A percentile compares a stretch with the other conserved stretches of the same genome.
Conservation (phyloP, 148 eudicot species). For the Polygonum maritimum region DNA sequence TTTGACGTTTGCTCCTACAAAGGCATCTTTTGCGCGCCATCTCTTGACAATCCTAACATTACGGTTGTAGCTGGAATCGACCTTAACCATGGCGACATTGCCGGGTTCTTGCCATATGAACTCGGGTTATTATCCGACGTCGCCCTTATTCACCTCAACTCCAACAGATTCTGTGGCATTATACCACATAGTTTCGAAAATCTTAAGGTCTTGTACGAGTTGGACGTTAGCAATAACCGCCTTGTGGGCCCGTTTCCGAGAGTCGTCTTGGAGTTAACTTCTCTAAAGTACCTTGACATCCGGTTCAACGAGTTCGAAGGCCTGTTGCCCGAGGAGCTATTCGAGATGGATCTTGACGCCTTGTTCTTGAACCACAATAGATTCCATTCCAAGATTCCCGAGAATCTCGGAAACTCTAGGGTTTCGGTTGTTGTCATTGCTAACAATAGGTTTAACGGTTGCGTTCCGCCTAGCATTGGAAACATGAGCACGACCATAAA, state of each 20-base stretch:
- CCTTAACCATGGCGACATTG: constrained; percentile 17
- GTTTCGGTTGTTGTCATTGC: constrained; percentile 70
- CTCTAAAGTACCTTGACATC: constrained; percentile 13
- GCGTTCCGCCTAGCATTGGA: constrained; percentile 42
- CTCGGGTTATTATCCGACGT: constrained; percentile 8
- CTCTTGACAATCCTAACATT: neutral
- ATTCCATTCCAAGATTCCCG: constrained; percentile 30
- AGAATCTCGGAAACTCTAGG: constrained; percentile 42
- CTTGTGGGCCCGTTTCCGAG: constrained; percentile 10
- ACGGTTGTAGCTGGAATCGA: constrained; percentile 16
- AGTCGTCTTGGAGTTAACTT: neutral
- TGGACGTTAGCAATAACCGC: constrained; percentile 17
- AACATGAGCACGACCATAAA: constrained; percentile 44
- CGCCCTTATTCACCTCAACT: constrained; percentile 14
- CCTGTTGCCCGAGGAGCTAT: neutral
- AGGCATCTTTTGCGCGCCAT: constrained; percentile 13
- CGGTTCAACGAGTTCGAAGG: constrained; percentile 20
- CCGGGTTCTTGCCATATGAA: constrained; percentile 8
- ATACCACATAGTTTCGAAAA: constrained; percentile 5
- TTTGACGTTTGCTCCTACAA: constrained; percentile 13
- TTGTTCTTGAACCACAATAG: constrained; percentile 44
- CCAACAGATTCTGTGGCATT: constrained; percentile 15
- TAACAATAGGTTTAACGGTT: constrained; percentile 43
- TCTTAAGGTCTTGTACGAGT: constrained; percentile 8
- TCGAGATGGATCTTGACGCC: constrained; percentile 13